Percentiles rank a stretch among this genome's conserved stretches.
phyloP scores from a whole-genome alignment of 352 stramenopile species.

The Sclerospora graminicola region DNA sequence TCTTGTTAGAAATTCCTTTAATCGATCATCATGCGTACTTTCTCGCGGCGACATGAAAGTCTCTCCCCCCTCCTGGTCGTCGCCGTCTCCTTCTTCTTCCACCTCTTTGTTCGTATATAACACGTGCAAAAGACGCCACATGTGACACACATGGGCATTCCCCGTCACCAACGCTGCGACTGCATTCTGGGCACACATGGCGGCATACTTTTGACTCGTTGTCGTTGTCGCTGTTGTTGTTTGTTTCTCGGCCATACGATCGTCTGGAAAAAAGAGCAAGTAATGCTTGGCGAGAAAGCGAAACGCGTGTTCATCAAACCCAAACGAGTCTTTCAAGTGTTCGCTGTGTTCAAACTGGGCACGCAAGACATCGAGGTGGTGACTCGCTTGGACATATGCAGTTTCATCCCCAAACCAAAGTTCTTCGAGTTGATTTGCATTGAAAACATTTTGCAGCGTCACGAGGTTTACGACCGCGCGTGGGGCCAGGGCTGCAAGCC shows the following conservation, averaged over 20 bases:
- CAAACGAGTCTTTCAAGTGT: slow-evolving; percentile 73
- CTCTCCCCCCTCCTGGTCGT: slow-evolving; percentile 8
- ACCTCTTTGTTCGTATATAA: slow-evolving; percentile 42
- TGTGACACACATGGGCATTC: slow-evolving; percentile 67
- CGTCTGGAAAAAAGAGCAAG: slow-evolving; percentile 22
- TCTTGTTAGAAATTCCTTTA: too few species aligned
- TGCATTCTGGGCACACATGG: slow-evolving; percentile 79
- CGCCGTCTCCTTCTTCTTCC: background rate
- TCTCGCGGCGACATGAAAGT: too few species aligned
- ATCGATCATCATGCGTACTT: too few species aligned
- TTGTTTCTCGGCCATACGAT: slow-evolving; percentile 6
- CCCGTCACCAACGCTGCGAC: slow-evolving; percentile 65
- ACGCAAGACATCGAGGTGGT: slow-evolving; percentile 48
- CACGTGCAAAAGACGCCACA: slow-evolving; percentile 81
- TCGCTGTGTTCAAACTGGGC: slow-evolving; percentile 53
- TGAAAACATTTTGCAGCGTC: slow-evolving; percentile 67
- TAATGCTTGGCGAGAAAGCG: slow-evolving; percentile 77
- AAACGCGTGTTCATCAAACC: slow-evolving; percentile 81
- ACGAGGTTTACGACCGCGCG: slow-evolving; percentile 60
- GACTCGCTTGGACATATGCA: slow-evolving; percentile 41
- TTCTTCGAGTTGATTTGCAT: slow-evolving; percentile 44
- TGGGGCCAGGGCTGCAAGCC: too few species aligned
- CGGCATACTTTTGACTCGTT: slow-evolving; percentile 30
- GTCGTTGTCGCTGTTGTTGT: background rate
- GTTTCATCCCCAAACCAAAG: slow-evolving; percentile 60